These are phyloP conservation scores for Heterobasidion irregulare DNA, from an alignment of 1,284 basidiomycete genomes.

Conservation along the genomic window DNA sequence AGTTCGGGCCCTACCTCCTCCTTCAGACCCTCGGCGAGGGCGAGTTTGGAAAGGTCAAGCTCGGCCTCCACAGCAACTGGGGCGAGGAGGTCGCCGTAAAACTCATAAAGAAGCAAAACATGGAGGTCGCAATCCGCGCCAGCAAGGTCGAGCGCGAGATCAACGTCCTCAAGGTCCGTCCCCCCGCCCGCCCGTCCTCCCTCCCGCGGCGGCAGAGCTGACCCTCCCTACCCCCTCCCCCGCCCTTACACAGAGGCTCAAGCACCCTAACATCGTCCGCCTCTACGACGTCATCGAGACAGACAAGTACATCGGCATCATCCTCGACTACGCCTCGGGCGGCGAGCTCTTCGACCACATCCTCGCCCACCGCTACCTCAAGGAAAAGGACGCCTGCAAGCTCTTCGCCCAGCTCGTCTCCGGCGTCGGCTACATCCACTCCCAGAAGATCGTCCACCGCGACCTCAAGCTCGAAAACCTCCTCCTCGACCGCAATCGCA, in stretches of 20 bases:
- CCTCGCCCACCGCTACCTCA: constrained; percentile 93
- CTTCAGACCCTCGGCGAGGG: constrained; percentile 95
- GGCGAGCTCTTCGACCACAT: constrained; percentile 99
- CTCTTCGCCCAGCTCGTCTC: constrained; percentile 98
- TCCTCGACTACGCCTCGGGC: constrained; percentile 96
- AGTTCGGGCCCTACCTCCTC: constrained; percentile 92
- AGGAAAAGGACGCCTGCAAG: constrained; percentile 91
- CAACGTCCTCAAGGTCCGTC: constrained; percentile 84
- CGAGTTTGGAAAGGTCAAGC: constrained; percentile 99
- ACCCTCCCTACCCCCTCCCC: too few species aligned
- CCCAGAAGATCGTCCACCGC: constrained; percentile 98
- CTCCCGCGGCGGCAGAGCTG: neutral
- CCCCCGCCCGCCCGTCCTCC: neutral
- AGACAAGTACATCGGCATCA: constrained; percentile 99
- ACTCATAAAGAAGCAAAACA: constrained; percentile 89
- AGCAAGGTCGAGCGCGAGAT: constrained; percentile 98
- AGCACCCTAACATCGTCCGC: constrained; percentile 97
- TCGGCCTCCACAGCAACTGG: constrained; percentile 91
- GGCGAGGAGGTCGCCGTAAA: constrained; percentile 99
- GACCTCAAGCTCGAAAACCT: constrained; percentile 99
- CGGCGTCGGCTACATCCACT: constrained; percentile 97
- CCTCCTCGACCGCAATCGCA: constrained; percentile 92
- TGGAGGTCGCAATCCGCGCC: constrained; percentile 83
- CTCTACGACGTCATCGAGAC: constrained; percentile 99
- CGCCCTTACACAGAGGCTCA: constrained; percentile 58